Evolutionary conservation across 108 stramenopile species (phyloP).

Genomic region (Cyclotella atomus): DNA sequence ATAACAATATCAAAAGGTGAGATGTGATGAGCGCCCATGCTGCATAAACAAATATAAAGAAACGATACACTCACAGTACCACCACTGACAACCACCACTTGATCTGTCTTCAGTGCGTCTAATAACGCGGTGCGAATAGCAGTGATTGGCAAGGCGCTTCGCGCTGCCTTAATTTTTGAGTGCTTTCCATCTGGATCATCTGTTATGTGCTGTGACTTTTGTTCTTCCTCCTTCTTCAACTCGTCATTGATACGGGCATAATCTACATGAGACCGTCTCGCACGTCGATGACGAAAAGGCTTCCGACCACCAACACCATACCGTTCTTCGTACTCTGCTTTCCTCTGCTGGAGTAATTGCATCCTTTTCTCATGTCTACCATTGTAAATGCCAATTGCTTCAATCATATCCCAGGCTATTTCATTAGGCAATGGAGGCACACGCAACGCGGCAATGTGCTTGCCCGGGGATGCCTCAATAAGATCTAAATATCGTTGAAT

Average conservation of each 20-base stretch:
- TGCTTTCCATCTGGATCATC: slow-evolving; percentile 8
- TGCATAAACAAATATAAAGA: too few relatives aligned
- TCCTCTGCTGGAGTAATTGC: not conserved
- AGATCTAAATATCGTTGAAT: not conserved
- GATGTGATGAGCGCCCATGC: too few relatives aligned
- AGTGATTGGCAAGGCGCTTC: slow-evolving; percentile 68
- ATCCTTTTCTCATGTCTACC: not conserved
- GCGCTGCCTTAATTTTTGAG: not conserved
- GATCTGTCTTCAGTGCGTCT: slow-evolving; percentile 74
- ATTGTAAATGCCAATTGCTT: not conserved
- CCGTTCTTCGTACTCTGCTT: not conserved
- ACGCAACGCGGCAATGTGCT: not conserved
- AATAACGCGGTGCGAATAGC: slow-evolving; percentile 79
- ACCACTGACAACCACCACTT: slow-evolving; percentile 93
- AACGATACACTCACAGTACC: slow-evolving; percentile 97
- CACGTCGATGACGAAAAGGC: not conserved
- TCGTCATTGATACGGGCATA: not conserved
- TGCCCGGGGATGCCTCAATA: not conserved
- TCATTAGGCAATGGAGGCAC: slow-evolving; percentile 4
- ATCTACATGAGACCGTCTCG: not conserved
- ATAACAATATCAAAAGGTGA: too few relatives aligned
- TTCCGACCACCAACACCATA: not conserved
- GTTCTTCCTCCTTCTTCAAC: slow-evolving; percentile 1
- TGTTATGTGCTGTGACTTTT: not conserved
- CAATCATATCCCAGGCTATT: not conserved